Percentiles rank a stretch among this genome's conserved stretches.
Evolutionary conservation across 495 filamentous ascomycete genomes (phyloP).

Genomic region (Penicillium robsamsonii): DNA sequence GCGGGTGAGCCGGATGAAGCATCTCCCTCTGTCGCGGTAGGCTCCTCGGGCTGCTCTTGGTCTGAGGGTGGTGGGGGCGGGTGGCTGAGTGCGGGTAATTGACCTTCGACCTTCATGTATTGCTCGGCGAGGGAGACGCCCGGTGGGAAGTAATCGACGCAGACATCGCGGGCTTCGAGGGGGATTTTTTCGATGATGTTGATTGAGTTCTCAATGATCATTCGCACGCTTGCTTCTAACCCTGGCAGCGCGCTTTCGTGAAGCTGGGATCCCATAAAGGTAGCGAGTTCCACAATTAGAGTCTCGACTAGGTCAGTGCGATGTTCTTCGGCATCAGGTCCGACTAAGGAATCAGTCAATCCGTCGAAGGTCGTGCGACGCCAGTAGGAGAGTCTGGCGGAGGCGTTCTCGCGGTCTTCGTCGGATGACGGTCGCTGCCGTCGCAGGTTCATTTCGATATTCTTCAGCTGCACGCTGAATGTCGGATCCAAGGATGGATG

Average conservation of each 20-base stretch:
- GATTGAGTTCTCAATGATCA: conserved; percentile 91
- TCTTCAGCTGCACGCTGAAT: conserved; percentile 76
- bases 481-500: conserved; percentile 78
- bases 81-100: conserved; percentile 67
- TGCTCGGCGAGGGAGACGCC: conserved; percentile 61
- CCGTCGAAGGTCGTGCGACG: conserved; percentile 91
- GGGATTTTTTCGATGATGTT: conserved; percentile 84
- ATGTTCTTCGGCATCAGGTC: conserved; percentile 59
- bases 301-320: conserved; percentile 63
- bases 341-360: conserved; percentile 68
- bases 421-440: conserved; percentile 64
- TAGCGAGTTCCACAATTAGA: conserved; percentile 69
- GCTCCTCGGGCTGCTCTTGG: conserved; percentile 18
- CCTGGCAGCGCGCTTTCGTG: conserved; percentile 73
- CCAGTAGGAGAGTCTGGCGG: conserved; percentile 88
- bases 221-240: conserved; percentile 74
- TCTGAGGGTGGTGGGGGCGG: conserved; percentile 37
- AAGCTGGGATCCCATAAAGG: conserved; percentile 65
- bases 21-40: conserved; percentile 42
- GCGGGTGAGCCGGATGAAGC: conserved; percentile 31
- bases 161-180: conserved; percentile 86
- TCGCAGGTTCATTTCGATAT: conserved; percentile 87
- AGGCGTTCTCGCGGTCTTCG: conserved; percentile 87
- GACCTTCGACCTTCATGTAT: conserved; percentile 82
- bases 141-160: conserved; percentile 78